These are phyloP conservation scores for Aspergillus texensis DNA, from an alignment of 2,329 filamentous ascomycete species.

Conservation along the genomic window DNA sequence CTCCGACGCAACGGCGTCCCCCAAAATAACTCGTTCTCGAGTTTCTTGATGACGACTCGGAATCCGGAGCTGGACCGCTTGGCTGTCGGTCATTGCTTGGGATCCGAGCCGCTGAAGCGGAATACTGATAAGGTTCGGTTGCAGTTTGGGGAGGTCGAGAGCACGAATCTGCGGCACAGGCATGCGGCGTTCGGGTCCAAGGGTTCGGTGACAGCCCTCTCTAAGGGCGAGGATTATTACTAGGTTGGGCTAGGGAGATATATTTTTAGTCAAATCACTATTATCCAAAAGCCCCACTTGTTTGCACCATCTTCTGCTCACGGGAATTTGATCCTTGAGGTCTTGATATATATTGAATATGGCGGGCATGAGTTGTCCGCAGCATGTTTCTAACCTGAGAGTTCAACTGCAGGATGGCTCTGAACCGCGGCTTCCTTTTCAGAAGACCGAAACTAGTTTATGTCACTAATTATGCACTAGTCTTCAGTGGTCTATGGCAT, in stretches of 20 bases:
- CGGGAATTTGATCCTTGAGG: too few relatives aligned
- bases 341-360: too few relatives aligned
- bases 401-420: too few relatives aligned
- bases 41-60: constrained; percentile 14
- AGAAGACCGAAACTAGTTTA: too few relatives aligned
- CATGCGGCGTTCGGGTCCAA: not conserved
- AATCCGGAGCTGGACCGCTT: constrained; percentile 16
- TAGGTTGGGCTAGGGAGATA: not conserved
- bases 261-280: too few relatives aligned
- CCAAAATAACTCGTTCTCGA: constrained; percentile 12
- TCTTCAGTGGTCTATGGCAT: too few relatives aligned
- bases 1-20: constrained; percentile 11
- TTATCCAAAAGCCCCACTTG: too few relatives aligned
- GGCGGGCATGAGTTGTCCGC: too few relatives aligned
- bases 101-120: not conserved
- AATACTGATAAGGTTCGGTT: not conserved
- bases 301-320: too few relatives aligned
- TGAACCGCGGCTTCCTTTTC: too few relatives aligned
- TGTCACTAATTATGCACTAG: too few relatives aligned
- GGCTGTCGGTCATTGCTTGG: constrained; percentile 11
- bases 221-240: not conserved
- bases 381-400: too few relatives aligned
- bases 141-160: not conserved
- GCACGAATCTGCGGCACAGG: not conserved
- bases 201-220: not conserved